These are phyloP conservation scores for Ambrosia trifida DNA, from an alignment of 129 eudicot species.

Conservation along the genomic window DNA sequence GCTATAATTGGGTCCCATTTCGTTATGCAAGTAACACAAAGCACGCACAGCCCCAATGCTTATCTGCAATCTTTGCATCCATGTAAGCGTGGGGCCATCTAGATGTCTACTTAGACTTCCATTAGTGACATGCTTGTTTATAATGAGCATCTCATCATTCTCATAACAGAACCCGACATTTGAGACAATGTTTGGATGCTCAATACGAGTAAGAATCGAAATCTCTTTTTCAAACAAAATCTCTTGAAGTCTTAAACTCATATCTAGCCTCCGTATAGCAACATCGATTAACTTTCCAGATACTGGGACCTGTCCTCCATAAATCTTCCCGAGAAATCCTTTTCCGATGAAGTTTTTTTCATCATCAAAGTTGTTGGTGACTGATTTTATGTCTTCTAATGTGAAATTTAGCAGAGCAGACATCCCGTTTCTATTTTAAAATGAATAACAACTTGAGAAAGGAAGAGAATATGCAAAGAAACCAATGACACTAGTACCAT, in stretches of 20 bases:
- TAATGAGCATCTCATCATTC: neutral
- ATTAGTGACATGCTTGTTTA: neutral
- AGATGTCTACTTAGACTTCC: constrained; percentile 2
- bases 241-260: neutral
- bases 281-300: neutral
- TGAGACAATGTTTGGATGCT: neutral
- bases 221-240: neutral
- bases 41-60: constrained; percentile 1
- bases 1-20: no score
- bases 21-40: neutral
- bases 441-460: no score
- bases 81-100: neutral
- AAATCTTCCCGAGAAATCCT: neutral
- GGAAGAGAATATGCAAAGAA: no score
- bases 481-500: no score
- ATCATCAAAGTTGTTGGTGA: constrained; percentile 1
- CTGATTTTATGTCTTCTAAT: neutral
- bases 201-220: neutral
- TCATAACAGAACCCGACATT: neutral
- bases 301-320: neutral
- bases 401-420: neutral
- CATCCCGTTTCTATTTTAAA: neutral
- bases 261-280: constrained; percentile 9
- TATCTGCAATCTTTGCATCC: constrained; percentile 7
- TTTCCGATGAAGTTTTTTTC: neutral